phyloP scores from a whole-genome alignment of 345 rosid genomes.

The Linum usitatissimum region DNA sequence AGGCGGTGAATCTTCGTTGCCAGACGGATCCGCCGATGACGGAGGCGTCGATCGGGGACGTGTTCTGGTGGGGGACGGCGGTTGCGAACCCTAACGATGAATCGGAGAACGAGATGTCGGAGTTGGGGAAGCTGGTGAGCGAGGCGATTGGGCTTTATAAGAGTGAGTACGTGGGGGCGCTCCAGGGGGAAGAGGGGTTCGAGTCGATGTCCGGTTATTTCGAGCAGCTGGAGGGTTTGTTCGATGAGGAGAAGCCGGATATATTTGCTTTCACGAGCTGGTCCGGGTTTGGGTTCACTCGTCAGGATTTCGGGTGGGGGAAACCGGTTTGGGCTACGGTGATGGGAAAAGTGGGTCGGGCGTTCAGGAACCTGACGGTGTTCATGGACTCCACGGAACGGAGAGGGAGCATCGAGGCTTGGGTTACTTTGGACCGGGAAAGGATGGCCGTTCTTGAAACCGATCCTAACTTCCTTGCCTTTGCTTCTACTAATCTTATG shows the following conservation, averaged over 20 bases:
- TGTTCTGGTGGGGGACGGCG: conserved; percentile 14
- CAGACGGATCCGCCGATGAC: conserved; percentile 18
- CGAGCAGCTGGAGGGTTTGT: conserved; percentile 3
- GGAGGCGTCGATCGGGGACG: conserved; percentile 2
- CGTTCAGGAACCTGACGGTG: conserved; percentile 8
- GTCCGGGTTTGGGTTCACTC: conserved; percentile 12
- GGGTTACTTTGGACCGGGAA: conserved; percentile 13
- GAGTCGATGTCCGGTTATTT: conserved; percentile 8
- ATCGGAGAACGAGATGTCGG: not conserved
- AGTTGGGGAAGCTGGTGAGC: not conserved
- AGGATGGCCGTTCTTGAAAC: conserved; percentile 6
- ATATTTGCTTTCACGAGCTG: conserved; percentile 16
- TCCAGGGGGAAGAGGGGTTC: conserved; percentile 15
- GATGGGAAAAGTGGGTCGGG: conserved; percentile 8
- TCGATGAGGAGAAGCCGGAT: conserved; percentile 10
- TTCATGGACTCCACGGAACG: conserved; percentile 9
- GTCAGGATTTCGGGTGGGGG: conserved; percentile 18
- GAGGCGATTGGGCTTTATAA: conserved; percentile 13
- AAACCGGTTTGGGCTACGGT: conserved; percentile 3
- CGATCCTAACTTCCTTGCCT: conserved; percentile 15
- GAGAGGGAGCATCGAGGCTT: conserved; percentile 16
- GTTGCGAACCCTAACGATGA: not conserved
- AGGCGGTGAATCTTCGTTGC: conserved; percentile 18
- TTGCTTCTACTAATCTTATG: conserved; percentile 8
- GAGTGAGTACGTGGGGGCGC: conserved; percentile 5